Evolutionary conservation across 345 rosid genomes (phyloP).

Genomic region (Excoecaria agallocha): DNA sequence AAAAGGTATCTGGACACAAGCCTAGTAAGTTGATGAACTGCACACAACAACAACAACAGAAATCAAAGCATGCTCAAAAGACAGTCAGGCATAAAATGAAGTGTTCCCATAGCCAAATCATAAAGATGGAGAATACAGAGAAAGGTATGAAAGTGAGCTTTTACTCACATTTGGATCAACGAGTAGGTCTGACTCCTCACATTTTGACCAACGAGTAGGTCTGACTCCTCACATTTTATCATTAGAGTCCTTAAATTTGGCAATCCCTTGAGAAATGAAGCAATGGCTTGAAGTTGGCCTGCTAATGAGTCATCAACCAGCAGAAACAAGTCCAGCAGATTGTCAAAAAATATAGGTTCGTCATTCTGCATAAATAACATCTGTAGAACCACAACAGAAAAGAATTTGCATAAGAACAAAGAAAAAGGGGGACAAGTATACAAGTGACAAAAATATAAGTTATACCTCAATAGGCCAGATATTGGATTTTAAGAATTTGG

Average conservation of each 20-base stretch:
- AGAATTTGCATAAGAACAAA: not conserved
- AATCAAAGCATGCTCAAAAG: not conserved
- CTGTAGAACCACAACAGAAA: constrained; percentile 1
- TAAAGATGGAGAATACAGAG: too few species aligned
- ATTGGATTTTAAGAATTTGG: constrained; percentile 10
- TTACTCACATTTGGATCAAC: constrained; percentile 18
- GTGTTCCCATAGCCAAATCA: too few species aligned
- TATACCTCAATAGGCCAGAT: constrained; percentile 25
- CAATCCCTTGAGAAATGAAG: constrained; percentile 20
- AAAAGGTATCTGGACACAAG: constrained; percentile 1
- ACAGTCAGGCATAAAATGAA: not conserved
- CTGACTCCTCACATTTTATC: constrained; percentile 7
- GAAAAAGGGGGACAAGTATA: not conserved
- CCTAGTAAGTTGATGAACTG: constrained; percentile 19
- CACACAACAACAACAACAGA: not conserved
- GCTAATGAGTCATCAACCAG: not conserved
- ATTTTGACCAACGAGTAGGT: not conserved
- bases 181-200: too few species aligned
- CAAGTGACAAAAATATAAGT: not conserved
- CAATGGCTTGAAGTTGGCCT: constrained; percentile 4
- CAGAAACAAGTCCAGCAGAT: constrained; percentile 3
- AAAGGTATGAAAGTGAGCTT: too few species aligned
- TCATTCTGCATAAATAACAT: constrained; percentile 18
- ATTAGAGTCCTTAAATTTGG: constrained; percentile 10
- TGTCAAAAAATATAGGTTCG: constrained; percentile 4